Conservation (phyloP, 192 early-diverging fungal genomes). For the Entophlyctis helioformis region DNA sequence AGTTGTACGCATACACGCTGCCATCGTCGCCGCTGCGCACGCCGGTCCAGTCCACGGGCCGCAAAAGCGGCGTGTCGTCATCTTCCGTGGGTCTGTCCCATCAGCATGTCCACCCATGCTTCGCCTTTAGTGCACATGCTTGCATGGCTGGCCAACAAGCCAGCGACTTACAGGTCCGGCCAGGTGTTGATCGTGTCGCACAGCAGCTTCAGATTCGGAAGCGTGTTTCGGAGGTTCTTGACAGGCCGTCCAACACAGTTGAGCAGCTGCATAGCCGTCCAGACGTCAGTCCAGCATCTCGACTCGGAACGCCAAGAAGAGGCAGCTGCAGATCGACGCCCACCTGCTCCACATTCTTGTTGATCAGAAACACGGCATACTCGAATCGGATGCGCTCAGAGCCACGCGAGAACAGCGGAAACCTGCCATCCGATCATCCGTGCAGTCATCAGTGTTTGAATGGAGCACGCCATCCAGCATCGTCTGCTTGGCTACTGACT, state of each 20-base stretch:
- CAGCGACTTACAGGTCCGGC: no score
- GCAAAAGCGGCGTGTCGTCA: no score
- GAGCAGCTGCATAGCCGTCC: constrained; percentile 39
- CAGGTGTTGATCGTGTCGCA: constrained; percentile 35
- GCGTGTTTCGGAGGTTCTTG: constrained; percentile 56
- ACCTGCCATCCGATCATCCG: constrained; percentile 31
- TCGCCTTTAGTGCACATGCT: no score
- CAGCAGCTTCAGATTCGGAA: constrained; percentile 56
- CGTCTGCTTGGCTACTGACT: constrained; percentile 15
- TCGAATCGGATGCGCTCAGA: constrained; percentile 60
- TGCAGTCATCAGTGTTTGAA: neutral
- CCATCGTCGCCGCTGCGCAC: no score
- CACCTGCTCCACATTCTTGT: constrained; percentile 81
- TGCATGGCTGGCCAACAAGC: no score
- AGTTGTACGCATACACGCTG: no score
- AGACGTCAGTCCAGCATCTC: neutral
- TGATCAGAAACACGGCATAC: constrained; percentile 73
- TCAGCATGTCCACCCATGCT: no score
- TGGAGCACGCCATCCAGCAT: neutral
- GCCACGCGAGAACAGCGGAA: constrained; percentile 61
- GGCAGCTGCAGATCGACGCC: no score
- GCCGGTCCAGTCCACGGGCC: no score
- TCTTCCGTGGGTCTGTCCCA: no score
- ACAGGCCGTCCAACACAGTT: constrained; percentile 50
- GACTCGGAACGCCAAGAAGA: neutral